Percentiles rank a stretch among this genome's conserved stretches.
Evolutionary conservation across 2,329 filamentous ascomycete genomes (phyloP).

Genomic region (Plectosphaerella cucumerina): DNA sequence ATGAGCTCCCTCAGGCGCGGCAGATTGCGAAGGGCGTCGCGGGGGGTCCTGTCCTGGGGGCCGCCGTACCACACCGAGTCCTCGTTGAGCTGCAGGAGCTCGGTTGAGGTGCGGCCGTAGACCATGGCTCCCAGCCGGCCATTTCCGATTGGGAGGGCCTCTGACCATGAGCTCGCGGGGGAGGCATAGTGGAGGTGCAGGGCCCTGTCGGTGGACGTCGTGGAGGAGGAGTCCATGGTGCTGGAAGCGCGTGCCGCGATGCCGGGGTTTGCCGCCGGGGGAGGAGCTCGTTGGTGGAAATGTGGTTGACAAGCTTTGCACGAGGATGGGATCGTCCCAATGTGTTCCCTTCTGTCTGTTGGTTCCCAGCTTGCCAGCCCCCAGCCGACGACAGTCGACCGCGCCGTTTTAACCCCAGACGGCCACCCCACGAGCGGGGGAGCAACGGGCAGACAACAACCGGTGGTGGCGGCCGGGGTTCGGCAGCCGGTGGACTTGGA

Average conservation of each 20-base stretch:
- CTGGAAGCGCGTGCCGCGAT: conserved; percentile 9
- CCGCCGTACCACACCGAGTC: conserved; percentile 40
- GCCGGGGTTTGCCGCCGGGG: conserved; percentile 1
- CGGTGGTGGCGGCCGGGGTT: conserved; percentile 1
- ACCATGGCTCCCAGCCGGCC: conserved; percentile 34
- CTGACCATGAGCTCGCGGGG: conserved; percentile 25
- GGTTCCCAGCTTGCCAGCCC: too few species aligned
- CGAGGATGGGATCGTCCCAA: background rate
- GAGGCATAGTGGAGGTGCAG: conserved; percentile 20
- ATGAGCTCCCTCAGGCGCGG: conserved; percentile 29
- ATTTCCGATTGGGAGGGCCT: conserved; percentile 36
- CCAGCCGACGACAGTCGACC: background rate
- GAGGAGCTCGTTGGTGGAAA: background rate
- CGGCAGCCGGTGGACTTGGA: background rate
- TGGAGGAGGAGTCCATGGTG: conserved; percentile 3
- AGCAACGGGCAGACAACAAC: background rate
- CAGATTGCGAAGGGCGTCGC: conserved; percentile 26
- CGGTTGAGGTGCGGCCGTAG: conserved; percentile 26
- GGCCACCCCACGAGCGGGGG: conserved; percentile 4
- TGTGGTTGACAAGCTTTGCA: background rate
- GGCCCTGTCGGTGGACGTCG: conserved; percentile 1
- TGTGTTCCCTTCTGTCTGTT: background rate
- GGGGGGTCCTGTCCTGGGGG: conserved; percentile 31
- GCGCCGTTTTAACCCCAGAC: conserved; percentile 9
- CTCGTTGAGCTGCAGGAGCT: conserved; percentile 40